Evolutionary conservation across 139 green algal genomes (phyloP).

Genomic region (Micractinium sp.): DNA sequence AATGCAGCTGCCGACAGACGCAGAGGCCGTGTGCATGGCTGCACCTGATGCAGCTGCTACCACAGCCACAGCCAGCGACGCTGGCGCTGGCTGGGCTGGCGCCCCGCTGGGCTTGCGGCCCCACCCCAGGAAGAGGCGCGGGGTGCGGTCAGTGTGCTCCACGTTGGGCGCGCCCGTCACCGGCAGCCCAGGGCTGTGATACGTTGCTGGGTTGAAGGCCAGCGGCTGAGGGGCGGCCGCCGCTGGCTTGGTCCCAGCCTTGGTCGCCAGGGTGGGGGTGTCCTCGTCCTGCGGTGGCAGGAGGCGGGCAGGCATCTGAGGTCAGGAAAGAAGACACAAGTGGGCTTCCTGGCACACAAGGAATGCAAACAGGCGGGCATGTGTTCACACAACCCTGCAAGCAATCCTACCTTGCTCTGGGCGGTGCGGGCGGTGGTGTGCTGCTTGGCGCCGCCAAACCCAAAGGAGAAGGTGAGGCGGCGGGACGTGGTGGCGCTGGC

Average conservation of each 20-base stretch:
- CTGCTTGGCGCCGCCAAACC: background rate
- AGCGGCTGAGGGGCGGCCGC: background rate
- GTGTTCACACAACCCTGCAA: too few species aligned
- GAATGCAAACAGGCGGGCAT: background rate
- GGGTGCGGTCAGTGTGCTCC: background rate
- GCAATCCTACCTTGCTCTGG: too few species aligned
- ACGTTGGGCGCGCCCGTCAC: too few species aligned
- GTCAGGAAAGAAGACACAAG: background rate
- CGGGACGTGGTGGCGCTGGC: background rate
- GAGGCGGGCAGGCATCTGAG: background rate
- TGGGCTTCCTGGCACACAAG: background rate
- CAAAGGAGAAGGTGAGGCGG: conserved; percentile 17
- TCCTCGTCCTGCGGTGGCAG: conserved; percentile 2
- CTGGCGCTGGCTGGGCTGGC: background rate
- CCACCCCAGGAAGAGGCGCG: background rate
- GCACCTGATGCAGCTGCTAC: background rate
- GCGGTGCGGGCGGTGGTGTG: background rate
- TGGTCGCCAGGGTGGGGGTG: background rate
- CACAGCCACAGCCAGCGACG: background rate
- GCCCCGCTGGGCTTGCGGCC: background rate
- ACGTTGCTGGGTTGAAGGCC: background rate
- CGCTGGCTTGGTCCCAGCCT: background rate
- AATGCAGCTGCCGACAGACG: background rate
- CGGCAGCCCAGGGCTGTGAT: conserved; percentile 9
- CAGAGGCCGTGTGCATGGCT: background rate